phyloP scores from a whole-genome alignment of 495 filamentous ascomycete species.

The Tuber melanosporum region DNA sequence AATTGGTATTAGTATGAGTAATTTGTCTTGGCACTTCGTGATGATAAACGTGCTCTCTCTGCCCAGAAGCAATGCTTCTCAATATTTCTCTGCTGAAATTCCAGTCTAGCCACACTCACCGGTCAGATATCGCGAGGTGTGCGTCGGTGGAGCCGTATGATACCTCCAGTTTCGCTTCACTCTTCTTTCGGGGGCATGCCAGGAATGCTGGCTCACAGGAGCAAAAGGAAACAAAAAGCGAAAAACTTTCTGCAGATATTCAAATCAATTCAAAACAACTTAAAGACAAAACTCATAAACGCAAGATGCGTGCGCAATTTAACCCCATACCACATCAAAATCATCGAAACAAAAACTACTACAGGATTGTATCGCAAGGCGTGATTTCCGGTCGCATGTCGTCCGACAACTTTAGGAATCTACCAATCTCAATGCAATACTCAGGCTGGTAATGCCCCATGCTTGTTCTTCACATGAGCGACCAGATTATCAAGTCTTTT shows the following conservation, averaged over 20 bases:
- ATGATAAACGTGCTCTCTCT: no score
- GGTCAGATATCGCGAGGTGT: no score
- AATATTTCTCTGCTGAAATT: neutral
- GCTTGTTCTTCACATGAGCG: neutral
- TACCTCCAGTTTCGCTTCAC: no score
- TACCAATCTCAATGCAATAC: neutral
- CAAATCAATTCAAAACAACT: no score
- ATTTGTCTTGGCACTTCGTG: no score
- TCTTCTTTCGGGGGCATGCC: no score
- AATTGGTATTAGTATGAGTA: no score
- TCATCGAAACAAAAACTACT: neutral
- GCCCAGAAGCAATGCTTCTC: no score
- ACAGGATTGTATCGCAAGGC: neutral
- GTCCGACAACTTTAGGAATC: neutral
- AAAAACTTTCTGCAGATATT: neutral
- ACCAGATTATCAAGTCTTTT: constrained; percentile 1
- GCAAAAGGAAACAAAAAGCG: neutral
- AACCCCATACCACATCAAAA: neutral
- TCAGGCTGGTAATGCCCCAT: neutral
- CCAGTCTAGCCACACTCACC: neutral
- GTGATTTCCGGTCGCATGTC: neutral
- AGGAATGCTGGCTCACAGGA: neutral
- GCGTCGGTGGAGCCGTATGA: no score
- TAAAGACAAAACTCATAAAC: no score
- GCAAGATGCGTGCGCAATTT: no score